Conservation (phyloP, 768 basidiomycete species). For the Trametes cubensis region DNA sequence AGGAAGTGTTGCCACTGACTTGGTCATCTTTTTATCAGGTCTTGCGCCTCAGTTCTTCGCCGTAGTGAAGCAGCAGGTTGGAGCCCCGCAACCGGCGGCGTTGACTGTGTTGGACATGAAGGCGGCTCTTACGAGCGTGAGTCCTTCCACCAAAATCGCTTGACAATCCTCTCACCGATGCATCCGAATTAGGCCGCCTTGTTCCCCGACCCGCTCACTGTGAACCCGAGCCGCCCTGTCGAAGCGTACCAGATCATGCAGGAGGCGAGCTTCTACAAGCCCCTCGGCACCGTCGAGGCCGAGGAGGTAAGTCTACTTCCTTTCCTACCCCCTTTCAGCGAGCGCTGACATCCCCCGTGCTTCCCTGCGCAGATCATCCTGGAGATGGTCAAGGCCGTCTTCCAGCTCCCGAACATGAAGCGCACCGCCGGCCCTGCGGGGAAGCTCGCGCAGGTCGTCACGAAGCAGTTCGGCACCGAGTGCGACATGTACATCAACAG, state of each 20-base stretch:
- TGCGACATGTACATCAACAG: slow-evolving; percentile 32
- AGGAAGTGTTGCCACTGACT: too few species aligned
- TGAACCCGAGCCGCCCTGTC: slow-evolving; percentile 44
- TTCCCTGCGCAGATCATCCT: slow-evolving; percentile 29
- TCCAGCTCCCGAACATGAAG: slow-evolving; percentile 46
- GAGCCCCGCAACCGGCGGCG: slow-evolving; percentile 45
- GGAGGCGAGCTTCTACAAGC: slow-evolving; percentile 44
- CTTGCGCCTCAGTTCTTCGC: slow-evolving; percentile 43
- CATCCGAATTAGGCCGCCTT: neutral
- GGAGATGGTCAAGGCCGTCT: slow-evolving; percentile 50
- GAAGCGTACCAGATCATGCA: slow-evolving; percentile 33
- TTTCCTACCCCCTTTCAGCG: neutral
- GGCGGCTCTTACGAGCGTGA: slow-evolving; percentile 47
- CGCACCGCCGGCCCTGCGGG: slow-evolving; percentile 51
- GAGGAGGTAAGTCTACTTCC: slow-evolving; percentile 32
- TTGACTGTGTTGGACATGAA: slow-evolving; percentile 44
- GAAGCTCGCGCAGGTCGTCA: slow-evolving; percentile 37
- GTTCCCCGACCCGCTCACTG: slow-evolving; percentile 44
- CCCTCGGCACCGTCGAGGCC: slow-evolving; percentile 41
- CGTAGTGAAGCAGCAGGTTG: slow-evolving; percentile 36
- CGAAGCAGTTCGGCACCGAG: slow-evolving; percentile 39
- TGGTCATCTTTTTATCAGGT: too few species aligned
- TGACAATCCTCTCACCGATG: slow-evolving; percentile 24
- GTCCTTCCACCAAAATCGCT: neutral
- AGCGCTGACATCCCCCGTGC: neutral